Base-by-base conservation (phyloP, 306 rosid species). In the Styphnolobium japonicum region DNA sequence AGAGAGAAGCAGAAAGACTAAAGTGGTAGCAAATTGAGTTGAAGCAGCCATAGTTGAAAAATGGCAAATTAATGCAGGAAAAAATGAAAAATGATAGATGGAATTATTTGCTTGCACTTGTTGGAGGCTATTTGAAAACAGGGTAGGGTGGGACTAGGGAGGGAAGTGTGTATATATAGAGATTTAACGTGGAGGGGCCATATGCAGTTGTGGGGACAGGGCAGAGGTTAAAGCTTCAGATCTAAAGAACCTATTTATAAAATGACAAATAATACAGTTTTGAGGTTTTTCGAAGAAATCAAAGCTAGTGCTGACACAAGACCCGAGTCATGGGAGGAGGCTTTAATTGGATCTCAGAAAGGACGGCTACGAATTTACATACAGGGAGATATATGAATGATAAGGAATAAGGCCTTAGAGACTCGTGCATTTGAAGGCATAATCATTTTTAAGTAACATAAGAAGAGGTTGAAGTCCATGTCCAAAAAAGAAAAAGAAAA, bases 311-410 rank as follows among this genome's bases (percentile, higher is more conserved):
- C 23, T 12, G 69, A 65, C 3, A 19, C 61, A 77, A 80, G 25
- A 49, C 73, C 58, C 61, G 58, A 12, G 31, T 9, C 46, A 33
- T 22, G 71, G 33, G 77, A 29, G 64, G n/a, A 40, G 37, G 52
- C 78, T 61, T 77, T 46, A 81, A 73, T 42, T 74, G 61, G 77
- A 71, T 33, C 9, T 16, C 21, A 18, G 15, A 64, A 61, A 51
- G 81, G 87, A 66, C 85, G 87, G 87, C 79, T 83, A 69, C 78
- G 37, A 75, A 52, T 66, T 79, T 31, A 71, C 12, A 55, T 73
- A 16, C 36, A 31, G 0, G n/a, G 22, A 60, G 53, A 14, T 22
- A 16, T 18, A 40, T 31, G 55, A 67, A 55, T 67, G 60, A 39
- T 14, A 58, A 10, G 4, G 73, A 67, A 73, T 63, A 43, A 80